These are phyloP conservation scores for Penicillium sp. DNA, from an alignment of 2,329 filamentous ascomycete genomes.

Conservation along the genomic window DNA sequence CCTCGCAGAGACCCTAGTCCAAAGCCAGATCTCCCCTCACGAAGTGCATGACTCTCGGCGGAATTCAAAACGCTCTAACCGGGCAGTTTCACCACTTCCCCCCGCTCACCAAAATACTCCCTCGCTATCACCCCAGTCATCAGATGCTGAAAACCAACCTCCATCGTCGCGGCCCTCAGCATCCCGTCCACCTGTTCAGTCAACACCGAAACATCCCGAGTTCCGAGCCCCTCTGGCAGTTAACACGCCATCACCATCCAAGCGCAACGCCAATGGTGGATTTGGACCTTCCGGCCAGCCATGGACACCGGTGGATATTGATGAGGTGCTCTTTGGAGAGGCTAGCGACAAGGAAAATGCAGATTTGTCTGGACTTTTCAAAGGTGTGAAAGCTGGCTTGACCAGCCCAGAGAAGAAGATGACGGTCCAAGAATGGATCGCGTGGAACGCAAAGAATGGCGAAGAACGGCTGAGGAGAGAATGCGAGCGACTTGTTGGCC, in stretches of 20 bases:
- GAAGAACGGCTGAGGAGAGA: conserved; percentile 76
- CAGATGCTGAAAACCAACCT: conserved; percentile 76
- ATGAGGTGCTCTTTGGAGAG: conserved; percentile 54
- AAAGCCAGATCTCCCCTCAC: conserved; percentile 25
- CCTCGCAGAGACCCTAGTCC: conserved; percentile 31
- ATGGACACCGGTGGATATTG: conserved; percentile 77
- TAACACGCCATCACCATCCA: conserved; percentile 60
- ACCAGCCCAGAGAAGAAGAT: conserved; percentile 78
- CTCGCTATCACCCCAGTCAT: conserved; percentile 70
- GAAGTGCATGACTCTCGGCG: conserved; percentile 13
- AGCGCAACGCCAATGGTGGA: conserved; percentile 52
- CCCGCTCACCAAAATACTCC: conserved; percentile 50
- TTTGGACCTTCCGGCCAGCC: conserved; percentile 58
- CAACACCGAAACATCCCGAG: conserved; percentile 38
- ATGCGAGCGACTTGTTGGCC: conserved; percentile 77
- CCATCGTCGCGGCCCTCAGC: conserved; percentile 64
- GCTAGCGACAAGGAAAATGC: conserved; percentile 51
- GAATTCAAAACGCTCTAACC: conserved; percentile 10
- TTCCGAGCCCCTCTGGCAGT: conserved; percentile 45
- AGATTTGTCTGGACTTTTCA: conserved; percentile 51
- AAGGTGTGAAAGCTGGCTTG: conserved; percentile 58
- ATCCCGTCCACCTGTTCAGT: conserved; percentile 40
- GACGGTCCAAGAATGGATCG: conserved; percentile 92
- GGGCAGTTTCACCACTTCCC: conserved; percentile 30
- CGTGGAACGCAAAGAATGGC: conserved; percentile 73